Evolutionary conservation across 805 yeast species (phyloP).

Genomic region (Candida maesae): DNA sequence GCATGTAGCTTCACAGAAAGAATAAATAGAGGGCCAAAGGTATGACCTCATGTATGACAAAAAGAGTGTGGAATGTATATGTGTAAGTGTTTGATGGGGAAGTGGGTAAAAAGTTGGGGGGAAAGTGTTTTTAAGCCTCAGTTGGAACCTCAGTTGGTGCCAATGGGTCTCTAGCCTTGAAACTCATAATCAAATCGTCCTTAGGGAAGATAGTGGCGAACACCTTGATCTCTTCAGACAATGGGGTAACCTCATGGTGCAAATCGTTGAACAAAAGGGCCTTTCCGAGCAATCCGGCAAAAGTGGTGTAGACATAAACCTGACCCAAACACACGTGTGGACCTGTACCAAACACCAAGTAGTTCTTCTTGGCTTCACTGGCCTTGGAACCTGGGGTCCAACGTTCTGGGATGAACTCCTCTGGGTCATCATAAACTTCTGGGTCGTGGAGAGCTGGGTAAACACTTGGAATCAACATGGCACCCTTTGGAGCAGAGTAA

Average conservation of each 20-base stretch:
- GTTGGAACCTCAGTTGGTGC: conserved; percentile 16
- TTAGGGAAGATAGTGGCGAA: conserved; percentile 98
- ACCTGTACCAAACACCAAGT: conserved; percentile 97
- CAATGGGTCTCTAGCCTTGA: conserved; percentile 58
- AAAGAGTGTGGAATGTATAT: too few species aligned
- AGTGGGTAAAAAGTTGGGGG: too few species aligned
- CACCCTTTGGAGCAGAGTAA: conserved; percentile 93
- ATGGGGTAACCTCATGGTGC: conserved; percentile 75
- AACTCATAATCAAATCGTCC: conserved; percentile 84
- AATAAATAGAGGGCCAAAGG: too few species aligned
- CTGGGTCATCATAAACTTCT: conserved; percentile 93
- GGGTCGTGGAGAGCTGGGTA: conserved; percentile 98
- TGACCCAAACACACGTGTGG: conserved; percentile 96
- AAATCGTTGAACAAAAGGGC: conserved; percentile 78
- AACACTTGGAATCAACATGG: conserved; percentile 94
- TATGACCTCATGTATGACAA: too few species aligned
- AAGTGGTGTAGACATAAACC: conserved; percentile 85
- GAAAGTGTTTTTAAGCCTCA: conserved; percentile 6
- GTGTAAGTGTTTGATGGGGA: too few species aligned
- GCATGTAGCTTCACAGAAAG: too few species aligned
- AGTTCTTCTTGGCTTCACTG: conserved; percentile 74
- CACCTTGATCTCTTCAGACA: conserved; percentile 89
- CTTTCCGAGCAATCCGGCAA: conserved; percentile 89
- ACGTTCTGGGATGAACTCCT: conserved; percentile 92
- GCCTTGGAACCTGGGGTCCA: conserved; percentile 83